phyloP scores from a whole-genome alignment of 805 yeast genomes.

The Starmerella apis region DNA sequence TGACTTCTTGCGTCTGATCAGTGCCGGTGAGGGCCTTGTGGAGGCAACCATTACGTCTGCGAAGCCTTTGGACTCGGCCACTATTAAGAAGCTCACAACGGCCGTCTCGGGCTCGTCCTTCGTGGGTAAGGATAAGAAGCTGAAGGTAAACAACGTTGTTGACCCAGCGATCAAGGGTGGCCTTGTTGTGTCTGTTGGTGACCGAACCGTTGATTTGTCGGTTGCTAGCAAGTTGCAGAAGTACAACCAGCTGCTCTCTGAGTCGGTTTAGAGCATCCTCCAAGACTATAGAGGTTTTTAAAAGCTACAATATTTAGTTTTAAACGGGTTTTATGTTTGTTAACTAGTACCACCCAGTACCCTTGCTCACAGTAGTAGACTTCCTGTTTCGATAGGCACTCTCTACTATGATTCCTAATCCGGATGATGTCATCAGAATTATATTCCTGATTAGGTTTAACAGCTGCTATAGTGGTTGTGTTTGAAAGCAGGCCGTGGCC shows the following conservation, averaged over 20 bases:
- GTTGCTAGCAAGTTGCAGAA: conserved; percentile 73
- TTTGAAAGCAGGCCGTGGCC: not conserved
- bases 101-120: conserved; percentile 67
- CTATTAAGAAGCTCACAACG: conserved; percentile 64
- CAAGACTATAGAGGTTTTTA: not conserved
- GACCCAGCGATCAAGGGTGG: conserved; percentile 93
- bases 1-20: conserved; percentile 67
- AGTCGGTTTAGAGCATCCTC: conserved; percentile 51
- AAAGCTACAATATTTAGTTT: not conserved
- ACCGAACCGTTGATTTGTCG: conserved; percentile 90
- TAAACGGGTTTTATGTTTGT: not conserved
- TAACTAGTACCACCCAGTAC: not conserved
- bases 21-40: conserved; percentile 83
- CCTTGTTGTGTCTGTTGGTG: conserved; percentile 89
- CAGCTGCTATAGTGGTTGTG: not conserved
- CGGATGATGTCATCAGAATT: not conserved
- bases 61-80: conserved; percentile 67
- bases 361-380: too few relatives aligned
- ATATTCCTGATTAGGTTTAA: not conserved
- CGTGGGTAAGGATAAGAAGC: conserved; percentile 77
- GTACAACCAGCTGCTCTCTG: conserved; percentile 79
- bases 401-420: not conserved
- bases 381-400: not conserved
- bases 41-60: conserved; percentile 90
- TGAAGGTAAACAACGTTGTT: conserved; percentile 71